phyloP scores from a whole-genome alignment of 257 asterid genomes.

The Gynochthodes officinalis region DNA sequence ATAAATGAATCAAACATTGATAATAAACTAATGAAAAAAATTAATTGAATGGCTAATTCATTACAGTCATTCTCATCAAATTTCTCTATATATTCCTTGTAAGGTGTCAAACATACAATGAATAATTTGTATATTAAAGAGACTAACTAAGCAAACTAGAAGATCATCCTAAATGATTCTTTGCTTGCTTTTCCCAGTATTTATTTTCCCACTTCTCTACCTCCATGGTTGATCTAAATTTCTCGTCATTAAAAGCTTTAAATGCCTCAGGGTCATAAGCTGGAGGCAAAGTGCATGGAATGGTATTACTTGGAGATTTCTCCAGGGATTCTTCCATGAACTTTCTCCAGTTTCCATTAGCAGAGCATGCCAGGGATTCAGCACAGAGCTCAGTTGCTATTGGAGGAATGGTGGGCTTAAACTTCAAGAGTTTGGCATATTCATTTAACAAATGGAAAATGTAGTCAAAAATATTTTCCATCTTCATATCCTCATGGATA shows the following conservation, averaged over 20 bases:
- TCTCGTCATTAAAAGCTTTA: conserved; percentile 38
- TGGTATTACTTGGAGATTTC: conserved; percentile 48
- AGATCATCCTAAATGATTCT: too few species aligned
- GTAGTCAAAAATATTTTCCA: conserved; percentile 74
- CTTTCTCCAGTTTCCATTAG: conserved; percentile 42
- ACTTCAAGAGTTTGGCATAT: conserved; percentile 63
- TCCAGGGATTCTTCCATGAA: conserved; percentile 81
- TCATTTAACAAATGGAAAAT: conserved; percentile 68
- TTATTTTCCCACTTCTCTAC: conserved; percentile 70
- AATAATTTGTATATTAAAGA: too few species aligned
- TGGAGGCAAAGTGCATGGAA: conserved; percentile 71
- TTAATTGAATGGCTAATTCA: too few species aligned
- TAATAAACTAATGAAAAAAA: too few species aligned
- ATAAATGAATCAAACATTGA: too few species aligned
- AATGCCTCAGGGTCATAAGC: conserved; percentile 51
- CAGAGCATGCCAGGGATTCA: conserved; percentile 59
- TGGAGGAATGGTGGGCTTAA: conserved; percentile 53
- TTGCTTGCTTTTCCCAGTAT: conserved; percentile 47
- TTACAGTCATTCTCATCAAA: too few species aligned
- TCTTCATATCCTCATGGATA: conserved; percentile 67
- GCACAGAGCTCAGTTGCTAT: conserved; percentile 62
- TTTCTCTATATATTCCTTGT: too few species aligned
- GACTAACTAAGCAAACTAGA: too few species aligned
- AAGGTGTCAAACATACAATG: background rate
- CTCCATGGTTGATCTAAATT: conserved; percentile 36